These are phyloP conservation scores for Fusarium sterilihyphosum DNA, from an alignment of 2,329 filamentous ascomycete species.

Conservation along the genomic window DNA sequence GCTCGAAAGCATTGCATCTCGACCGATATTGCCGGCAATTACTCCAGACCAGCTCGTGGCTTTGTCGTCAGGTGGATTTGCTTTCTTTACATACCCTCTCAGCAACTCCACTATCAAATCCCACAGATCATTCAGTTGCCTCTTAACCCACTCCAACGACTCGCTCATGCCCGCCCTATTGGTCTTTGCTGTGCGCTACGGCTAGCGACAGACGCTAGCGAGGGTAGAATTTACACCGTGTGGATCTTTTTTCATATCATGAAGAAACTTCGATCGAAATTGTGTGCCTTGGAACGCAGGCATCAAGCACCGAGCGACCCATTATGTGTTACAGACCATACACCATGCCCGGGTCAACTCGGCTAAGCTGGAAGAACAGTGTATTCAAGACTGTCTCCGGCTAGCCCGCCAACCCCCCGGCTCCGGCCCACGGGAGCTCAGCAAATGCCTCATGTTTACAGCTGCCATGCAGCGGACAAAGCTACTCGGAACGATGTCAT, in stretches of 20 bases:
- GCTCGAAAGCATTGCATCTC: slow-evolving; percentile 3
- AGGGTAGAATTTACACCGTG: slow-evolving; percentile 48
- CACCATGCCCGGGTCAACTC: slow-evolving; percentile 37
- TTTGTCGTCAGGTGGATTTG: slow-evolving; percentile 33
- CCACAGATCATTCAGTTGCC: slow-evolving; percentile 30
- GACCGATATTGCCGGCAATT: slow-evolving; percentile 17
- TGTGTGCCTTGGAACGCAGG: slow-evolving; percentile 45
- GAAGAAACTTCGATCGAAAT: slow-evolving; percentile 26
- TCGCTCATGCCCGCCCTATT: slow-evolving; percentile 30
- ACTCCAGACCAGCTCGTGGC: slow-evolving; percentile 15
- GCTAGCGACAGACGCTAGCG: slow-evolving; percentile 35
- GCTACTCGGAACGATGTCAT: slow-evolving; percentile 24
- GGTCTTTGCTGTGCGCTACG: slow-evolving; percentile 32
- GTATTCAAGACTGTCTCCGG: slow-evolving; percentile 35
- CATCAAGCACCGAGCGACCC: slow-evolving; percentile 29
- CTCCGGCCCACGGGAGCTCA: slow-evolving; percentile 46
- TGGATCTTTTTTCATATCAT: slow-evolving; percentile 31
- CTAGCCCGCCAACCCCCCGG: slow-evolving; percentile 41
- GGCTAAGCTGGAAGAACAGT: slow-evolving; percentile 42
- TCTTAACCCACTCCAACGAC: slow-evolving; percentile 33
- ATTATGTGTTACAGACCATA: slow-evolving; percentile 15
- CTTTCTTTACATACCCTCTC: slow-evolving; percentile 44
- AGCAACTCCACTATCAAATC: slow-evolving; percentile 40
- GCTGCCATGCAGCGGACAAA: slow-evolving; percentile 18
- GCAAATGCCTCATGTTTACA: slow-evolving; percentile 44